Percentiles rank a stretch among this genome's conserved stretches.
Evolutionary conservation across 305 asterid genomes (phyloP).

Genomic region (Fraxinus dipetala): DNA sequence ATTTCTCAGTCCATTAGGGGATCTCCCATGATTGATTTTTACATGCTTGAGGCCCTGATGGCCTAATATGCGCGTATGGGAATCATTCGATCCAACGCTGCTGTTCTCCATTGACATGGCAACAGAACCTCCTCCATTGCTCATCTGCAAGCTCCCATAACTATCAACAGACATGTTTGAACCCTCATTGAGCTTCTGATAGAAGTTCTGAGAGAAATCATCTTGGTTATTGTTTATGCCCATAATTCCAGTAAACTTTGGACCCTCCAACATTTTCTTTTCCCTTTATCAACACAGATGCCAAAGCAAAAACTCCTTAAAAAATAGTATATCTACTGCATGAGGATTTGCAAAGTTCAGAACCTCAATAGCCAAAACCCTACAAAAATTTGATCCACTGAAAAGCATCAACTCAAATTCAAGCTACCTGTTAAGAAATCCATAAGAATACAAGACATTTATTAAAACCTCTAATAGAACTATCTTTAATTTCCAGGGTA

Average conservation of each 20-base stretch:
- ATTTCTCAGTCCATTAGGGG: slow-evolving; percentile 68
- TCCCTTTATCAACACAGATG: slow-evolving; percentile 17
- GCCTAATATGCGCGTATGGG: slow-evolving; percentile 80
- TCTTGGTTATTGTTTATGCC: slow-evolving; percentile 73
- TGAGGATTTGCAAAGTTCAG: slow-evolving; percentile 34
- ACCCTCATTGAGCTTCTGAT: slow-evolving; percentile 90
- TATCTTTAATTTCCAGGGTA: not conserved
- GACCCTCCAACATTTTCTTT: slow-evolving; percentile 81
- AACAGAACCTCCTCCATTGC: slow-evolving; percentile 97
- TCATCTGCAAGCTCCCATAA: slow-evolving; percentile 88
- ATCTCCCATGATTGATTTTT: slow-evolving; percentile 61
- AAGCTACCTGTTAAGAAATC: slow-evolving; percentile 1
- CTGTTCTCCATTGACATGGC: slow-evolving; percentile 95
- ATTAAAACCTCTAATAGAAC: not conserved
- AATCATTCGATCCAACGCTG: slow-evolving; percentile 88
- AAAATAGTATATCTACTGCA: slow-evolving; percentile 40
- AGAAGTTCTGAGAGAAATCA: slow-evolving; percentile 73
- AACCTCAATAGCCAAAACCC: slow-evolving; percentile 27
- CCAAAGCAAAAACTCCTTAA: slow-evolving; percentile 24
- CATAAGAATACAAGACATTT: not conserved
- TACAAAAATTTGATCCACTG: slow-evolving; percentile 13
- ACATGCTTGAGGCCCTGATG: slow-evolving; percentile 91
- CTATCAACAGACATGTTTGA: slow-evolving; percentile 90
- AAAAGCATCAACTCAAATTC: not conserved
- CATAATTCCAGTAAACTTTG: slow-evolving; percentile 76